Evolutionary conservation across 495 filamentous ascomycete species (phyloP).

Genomic region (Aspergillus kassunensis): DNA sequence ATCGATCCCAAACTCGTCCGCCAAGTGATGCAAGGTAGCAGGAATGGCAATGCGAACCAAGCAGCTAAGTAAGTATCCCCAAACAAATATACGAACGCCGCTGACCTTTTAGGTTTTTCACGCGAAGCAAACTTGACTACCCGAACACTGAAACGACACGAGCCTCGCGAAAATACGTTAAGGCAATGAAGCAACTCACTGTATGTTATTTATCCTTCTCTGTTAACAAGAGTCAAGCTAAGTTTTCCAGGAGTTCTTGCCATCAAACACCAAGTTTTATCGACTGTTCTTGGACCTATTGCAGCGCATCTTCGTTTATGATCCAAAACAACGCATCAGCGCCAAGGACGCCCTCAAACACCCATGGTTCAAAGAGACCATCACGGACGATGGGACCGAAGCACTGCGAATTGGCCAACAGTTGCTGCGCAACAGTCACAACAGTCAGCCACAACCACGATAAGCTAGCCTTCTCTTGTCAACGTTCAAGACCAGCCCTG

Average conservation of each 20-base stretch:
- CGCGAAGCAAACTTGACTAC: conserved; percentile 78
- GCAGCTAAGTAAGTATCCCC: conserved; percentile 69
- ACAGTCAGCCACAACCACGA: too few relatives aligned
- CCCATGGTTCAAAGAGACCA: conserved; percentile 85
- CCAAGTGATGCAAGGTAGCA: conserved; percentile 62
- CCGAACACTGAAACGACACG: conserved; percentile 82
- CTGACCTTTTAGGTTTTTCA: conserved; percentile 66
- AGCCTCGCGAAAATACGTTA: conserved; percentile 86
- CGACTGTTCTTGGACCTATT: conserved; percentile 83
- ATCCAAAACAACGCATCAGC: conserved; percentile 83
- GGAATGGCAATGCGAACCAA: conserved; percentile 64
- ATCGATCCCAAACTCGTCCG: conserved; percentile 74
- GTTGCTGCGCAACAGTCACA: conserved; percentile 28
- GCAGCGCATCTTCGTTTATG: conserved; percentile 89
- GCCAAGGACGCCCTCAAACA: conserved; percentile 89
- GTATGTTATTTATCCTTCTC: conserved; percentile 48
- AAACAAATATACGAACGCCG: conserved; percentile 1
- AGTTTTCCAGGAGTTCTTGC: conserved; percentile 75
- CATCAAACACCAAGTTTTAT: conserved; percentile 72
- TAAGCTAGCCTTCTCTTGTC: not conserved
- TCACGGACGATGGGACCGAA: conserved; percentile 91
- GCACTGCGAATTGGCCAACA: conserved; percentile 64
- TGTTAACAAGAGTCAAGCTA: not conserved
- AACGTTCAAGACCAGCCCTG: not conserved
- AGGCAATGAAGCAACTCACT: conserved; percentile 83